These are phyloP conservation scores for Nepenthes alata DNA, from an alignment of 179 eudicot species.

Conservation along the genomic window DNA sequence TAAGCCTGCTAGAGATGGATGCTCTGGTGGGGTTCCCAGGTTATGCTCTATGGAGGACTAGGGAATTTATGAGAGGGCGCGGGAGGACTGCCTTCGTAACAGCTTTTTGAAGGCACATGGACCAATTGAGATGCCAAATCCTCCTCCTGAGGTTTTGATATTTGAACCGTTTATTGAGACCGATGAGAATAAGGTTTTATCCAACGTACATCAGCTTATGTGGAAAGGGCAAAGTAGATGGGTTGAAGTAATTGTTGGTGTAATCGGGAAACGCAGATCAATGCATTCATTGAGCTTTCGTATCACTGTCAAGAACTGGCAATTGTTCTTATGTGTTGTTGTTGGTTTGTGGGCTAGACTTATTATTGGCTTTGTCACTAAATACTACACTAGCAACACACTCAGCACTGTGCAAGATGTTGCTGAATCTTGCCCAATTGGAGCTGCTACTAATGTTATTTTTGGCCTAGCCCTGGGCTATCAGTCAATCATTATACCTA, in stretches of 20 bases:
- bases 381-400: background rate
- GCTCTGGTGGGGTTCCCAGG: constrained; percentile 50
- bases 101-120: no score
- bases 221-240: constrained; percentile 84
- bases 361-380: no score
- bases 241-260: constrained; percentile 86
- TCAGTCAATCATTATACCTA: constrained; percentile 85
- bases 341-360: no score
- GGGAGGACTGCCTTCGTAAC: constrained; percentile 22
- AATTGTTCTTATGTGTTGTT: no score
- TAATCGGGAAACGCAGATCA: constrained; percentile 52
- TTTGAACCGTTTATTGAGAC: constrained; percentile 25
- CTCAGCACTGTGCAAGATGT: constrained; percentile 97
- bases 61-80: constrained; percentile 49
- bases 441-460: constrained; percentile 40
- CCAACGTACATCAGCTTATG: constrained; percentile 26
- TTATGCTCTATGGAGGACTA: constrained; percentile 58
- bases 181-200: constrained; percentile 59
- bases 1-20: no score
- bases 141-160: no score
- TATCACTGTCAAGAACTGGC: constrained; percentile 74
- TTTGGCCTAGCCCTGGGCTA: constrained; percentile 79
- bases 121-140: no score
- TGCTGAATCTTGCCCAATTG: constrained; percentile 95
- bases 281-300: constrained; percentile 84